Evolutionary conservation across 495 filamentous ascomycete species (phyloP).

Genomic region (Astrothelium macrocarpum): DNA sequence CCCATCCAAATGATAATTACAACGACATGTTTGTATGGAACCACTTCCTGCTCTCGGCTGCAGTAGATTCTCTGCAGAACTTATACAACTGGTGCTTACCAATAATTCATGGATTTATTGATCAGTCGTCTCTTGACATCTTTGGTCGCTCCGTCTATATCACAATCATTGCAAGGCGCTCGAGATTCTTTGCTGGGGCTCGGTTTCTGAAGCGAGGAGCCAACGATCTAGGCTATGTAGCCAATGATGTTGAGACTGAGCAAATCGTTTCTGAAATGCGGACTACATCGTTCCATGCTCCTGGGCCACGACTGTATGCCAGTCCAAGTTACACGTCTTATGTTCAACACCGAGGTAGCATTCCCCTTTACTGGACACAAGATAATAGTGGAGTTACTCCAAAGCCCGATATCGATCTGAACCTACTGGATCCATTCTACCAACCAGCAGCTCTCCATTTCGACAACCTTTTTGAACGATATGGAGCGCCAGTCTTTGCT

Average conservation of each 20-base stretch:
- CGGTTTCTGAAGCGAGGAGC: conserved; percentile 89
- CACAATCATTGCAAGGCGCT: conserved; percentile 84
- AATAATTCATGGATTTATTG: conserved; percentile 91
- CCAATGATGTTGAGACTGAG: conserved; percentile 98
- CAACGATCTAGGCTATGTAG: conserved; percentile 93
- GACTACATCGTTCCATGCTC: conserved; percentile 91
- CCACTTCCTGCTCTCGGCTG: conserved; percentile 73
- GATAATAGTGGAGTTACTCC: conserved; percentile 92
- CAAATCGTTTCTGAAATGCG: conserved; percentile 92
- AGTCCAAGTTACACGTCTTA: conserved; percentile 93
- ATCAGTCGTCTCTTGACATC: conserved; percentile 46
- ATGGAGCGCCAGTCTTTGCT: conserved; percentile 82
- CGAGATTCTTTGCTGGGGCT: conserved; percentile 88
- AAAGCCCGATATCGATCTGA: conserved; percentile 90
- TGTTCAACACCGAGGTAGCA: conserved; percentile 93
- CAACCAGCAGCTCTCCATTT: conserved; percentile 94
- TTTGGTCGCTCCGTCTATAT: conserved; percentile 75
- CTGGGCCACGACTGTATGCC: conserved; percentile 73
- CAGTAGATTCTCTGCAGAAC: conserved; percentile 56
- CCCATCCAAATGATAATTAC: conserved; percentile 50
- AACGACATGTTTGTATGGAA: conserved; percentile 99
- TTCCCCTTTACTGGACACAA: conserved; percentile 95
- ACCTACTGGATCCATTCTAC: conserved; percentile 92
- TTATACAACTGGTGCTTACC: conserved; percentile 94
- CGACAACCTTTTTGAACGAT: conserved; percentile 88